phyloP scores from a whole-genome alignment of 2,329 filamentous ascomycete genomes.

The Pseudogymnoascus sp. region DNA sequence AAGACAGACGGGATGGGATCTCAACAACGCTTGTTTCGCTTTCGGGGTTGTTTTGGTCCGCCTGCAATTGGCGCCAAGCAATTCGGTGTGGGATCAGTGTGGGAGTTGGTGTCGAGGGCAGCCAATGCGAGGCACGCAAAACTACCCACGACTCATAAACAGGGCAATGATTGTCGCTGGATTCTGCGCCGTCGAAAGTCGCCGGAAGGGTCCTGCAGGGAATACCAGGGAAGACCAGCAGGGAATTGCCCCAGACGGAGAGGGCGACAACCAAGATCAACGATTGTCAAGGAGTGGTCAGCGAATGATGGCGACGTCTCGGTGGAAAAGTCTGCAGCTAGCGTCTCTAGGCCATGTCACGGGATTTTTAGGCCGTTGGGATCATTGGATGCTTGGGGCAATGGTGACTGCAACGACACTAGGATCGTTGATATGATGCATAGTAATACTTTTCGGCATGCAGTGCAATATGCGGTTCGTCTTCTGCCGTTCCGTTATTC shows the following conservation, averaged over 20 bases:
- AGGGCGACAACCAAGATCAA: slow-evolving; percentile 2
- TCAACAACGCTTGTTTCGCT: slow-evolving; percentile 1
- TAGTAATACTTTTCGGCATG: not conserved
- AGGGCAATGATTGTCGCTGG: slow-evolving; percentile 1
- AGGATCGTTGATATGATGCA: not conserved
- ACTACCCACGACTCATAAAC: not conserved
- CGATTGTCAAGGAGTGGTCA: not conserved
- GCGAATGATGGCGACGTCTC: not conserved
- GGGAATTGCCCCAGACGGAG: slow-evolving; percentile 3
- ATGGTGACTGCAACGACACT: not conserved
- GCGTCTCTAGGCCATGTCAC: not conserved
- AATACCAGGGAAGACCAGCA: not conserved
- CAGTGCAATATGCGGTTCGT: not conserved
- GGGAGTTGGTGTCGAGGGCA: not conserved
- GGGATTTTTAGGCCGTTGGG: not conserved
- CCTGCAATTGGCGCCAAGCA: not conserved
- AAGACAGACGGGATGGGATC: not conserved
- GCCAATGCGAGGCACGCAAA: not conserved
- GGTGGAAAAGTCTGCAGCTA: slow-evolving; percentile 1
- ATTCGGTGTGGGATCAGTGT: not conserved
- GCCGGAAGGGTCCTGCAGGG: slow-evolving; percentile 1
- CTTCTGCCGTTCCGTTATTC: not conserved
- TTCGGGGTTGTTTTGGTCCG: not conserved
- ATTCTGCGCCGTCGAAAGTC: not conserved
- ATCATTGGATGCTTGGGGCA: not conserved